Base-by-base conservation (phyloP, 2,329 filamentous ascomycete genomes). In the Trichoderma simmonsii region DNA sequence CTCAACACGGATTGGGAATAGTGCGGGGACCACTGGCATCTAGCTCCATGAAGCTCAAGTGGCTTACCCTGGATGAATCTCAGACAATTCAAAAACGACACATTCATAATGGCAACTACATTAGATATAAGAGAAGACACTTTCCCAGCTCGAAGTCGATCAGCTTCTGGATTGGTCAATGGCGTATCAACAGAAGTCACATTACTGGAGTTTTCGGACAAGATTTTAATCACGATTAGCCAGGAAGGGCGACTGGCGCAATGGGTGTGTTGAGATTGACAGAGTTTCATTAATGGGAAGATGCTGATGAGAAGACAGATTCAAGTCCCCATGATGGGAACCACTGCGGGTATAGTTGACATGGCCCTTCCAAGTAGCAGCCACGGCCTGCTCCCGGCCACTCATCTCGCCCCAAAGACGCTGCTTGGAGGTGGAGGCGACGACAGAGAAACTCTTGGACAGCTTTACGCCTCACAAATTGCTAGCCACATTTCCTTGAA, bases 401-500 rank as follows among this genome's bases (percentile, higher is more conserved):
- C 91, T 39, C 92, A 96, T 76, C 86, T 98, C 56, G 97, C 93
- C 0, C 93, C 96, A 1, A 95, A 90, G 48, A 97, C 94, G 0
- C 84, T 99, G 3, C 86, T 99, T 0, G 96, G 96, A 3, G 94
- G 92, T 11, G 94, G 95, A 60, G 90, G 91, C 36, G 87, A 91
- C 67, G 90, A 93, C 61, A 88, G 94, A 57, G 94, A 98, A 78
- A 93, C 92, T 0, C 81, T 97, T 6, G 95, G 94, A 1, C 95
- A 98, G 80, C 88, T 98, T 2, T 92, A 97, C 78, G 95, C 95
- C 3, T 93, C 93, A 57, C 95, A 98, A 78, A 91, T 98, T 75
- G 96, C 92, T 6, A 97, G 91, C 77, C 89, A 92, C 51, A 88
- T 99, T 72, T 86, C 91, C 21, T 89, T 91, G 73, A 90, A 90